These are phyloP conservation scores for Sclerotinia minor DNA, from an alignment of 2,329 filamentous ascomycete genomes.

Conservation along the genomic window DNA sequence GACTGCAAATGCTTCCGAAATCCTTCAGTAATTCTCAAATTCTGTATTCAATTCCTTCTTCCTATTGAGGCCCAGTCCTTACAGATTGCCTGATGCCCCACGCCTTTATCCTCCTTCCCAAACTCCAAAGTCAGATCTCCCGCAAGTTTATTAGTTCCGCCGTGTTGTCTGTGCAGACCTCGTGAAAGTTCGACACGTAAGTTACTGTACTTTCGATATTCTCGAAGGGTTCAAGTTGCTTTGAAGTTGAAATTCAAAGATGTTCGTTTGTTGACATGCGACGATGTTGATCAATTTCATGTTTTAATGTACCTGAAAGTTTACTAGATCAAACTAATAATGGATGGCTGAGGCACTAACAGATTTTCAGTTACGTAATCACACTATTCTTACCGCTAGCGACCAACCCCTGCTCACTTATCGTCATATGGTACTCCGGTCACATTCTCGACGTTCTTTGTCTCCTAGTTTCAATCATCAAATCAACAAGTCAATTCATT, in stretches of 20 bases:
- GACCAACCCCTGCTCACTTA: not conserved
- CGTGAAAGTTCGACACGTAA: not conserved
- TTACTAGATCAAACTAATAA: not conserved
- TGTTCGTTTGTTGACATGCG: constrained; percentile 13
- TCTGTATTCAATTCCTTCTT: constrained; percentile 26
- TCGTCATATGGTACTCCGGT: constrained; percentile 12
- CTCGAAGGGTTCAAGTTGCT: not conserved
- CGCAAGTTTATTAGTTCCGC: constrained; percentile 1
- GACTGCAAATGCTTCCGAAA: constrained; percentile 38
- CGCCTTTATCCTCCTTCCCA: constrained; percentile 31
- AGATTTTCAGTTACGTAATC: constrained; percentile 1
- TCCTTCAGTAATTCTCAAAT: constrained; percentile 31
- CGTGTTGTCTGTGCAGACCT: not conserved
- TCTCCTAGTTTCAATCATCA: not conserved
- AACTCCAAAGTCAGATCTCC: constrained; percentile 25
- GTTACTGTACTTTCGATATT: not conserved
- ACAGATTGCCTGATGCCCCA: constrained; percentile 30
- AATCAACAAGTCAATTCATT: not conserved
- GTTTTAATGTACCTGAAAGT: constrained; percentile 3
- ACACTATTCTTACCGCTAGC: constrained; percentile 2
- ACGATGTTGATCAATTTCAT: not conserved
- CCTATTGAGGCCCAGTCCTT: constrained; percentile 32
- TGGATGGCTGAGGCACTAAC: constrained; percentile 15
- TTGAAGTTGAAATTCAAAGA: constrained; percentile 10
- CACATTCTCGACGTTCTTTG: not conserved